A percentile compares a stretch with the other conserved stretches of the same genome.
Evolutionary conservation across 2,329 filamentous ascomycete genomes (phyloP).

Genomic region (Capronia epimyces): DNA sequence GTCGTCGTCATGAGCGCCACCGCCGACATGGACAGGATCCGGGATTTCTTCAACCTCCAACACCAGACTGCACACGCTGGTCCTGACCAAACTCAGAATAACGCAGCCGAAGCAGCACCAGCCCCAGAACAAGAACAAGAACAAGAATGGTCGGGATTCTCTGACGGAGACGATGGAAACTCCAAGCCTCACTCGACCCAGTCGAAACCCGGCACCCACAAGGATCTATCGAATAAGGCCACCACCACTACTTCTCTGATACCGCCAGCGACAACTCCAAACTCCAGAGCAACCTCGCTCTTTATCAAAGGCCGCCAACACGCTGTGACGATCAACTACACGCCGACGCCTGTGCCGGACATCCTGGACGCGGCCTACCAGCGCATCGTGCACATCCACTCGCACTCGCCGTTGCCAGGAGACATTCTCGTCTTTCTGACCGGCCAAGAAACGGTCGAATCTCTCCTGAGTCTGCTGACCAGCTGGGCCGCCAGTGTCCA

Average conservation of each 20-base stretch:
- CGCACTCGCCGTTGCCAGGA: slow-evolving; percentile 82
- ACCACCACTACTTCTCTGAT: no score
- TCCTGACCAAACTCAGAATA: not conserved
- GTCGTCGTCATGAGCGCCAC: slow-evolving; percentile 97
- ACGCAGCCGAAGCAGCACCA: not conserved
- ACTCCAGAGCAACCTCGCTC: slow-evolving; percentile 43
- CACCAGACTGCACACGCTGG: not conserved
- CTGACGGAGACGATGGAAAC: no score
- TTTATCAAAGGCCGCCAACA: slow-evolving; percentile 83
- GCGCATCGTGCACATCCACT: slow-evolving; percentile 78
- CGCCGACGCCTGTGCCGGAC: slow-evolving; percentile 68
- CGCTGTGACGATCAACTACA: slow-evolving; percentile 72
- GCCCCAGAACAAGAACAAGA: no score
- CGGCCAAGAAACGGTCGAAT: slow-evolving; percentile 88
- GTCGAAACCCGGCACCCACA: not conserved
- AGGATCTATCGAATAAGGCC: not conserved
- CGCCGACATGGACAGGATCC: slow-evolving; percentile 74
- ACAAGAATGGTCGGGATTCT: no score
- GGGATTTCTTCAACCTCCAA: slow-evolving; percentile 60
- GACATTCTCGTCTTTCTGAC: slow-evolving; percentile 90
- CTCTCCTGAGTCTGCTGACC: slow-evolving; percentile 71
- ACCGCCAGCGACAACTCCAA: not conserved
- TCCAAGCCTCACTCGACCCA: no score
- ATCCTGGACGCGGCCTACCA: slow-evolving; percentile 77
- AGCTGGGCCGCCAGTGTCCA: slow-evolving; percentile 66